A percentile compares a stretch with the other conserved stretches of the same genome.
phyloP scores from a whole-genome alignment of 352 stramenopile genomes.

The Globisporangium canariense region DNA sequence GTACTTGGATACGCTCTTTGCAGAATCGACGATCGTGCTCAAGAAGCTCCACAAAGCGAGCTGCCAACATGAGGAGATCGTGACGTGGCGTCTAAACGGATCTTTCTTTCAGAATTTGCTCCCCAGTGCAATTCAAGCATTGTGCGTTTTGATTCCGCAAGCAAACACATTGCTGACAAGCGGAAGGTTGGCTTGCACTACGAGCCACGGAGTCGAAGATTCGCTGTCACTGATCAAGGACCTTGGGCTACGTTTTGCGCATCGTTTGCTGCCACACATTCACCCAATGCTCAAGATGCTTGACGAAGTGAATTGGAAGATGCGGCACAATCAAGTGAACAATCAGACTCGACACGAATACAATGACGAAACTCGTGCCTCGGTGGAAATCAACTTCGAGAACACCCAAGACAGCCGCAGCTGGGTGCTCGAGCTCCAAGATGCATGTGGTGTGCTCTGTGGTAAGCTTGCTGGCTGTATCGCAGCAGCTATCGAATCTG shows the following conservation, averaged over 20 bases:
- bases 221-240: not conserved
- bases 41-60: constrained; percentile 48
- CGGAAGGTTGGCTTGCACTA: too few species aligned
- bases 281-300: constrained; percentile 52
- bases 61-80: constrained; percentile 54
- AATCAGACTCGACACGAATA: constrained; percentile 32
- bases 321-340: constrained; percentile 16
- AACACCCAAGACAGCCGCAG: constrained; percentile 2
- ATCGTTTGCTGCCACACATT: constrained; percentile 36
- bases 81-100: constrained; percentile 40
- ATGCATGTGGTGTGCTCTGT: constrained; percentile 40
- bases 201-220: not conserved
- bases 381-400: not conserved
- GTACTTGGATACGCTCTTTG: constrained; percentile 40
- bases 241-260: constrained; percentile 24
- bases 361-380: not conserved
- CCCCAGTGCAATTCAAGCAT: constrained; percentile 41
- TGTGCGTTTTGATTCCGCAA: constrained; percentile 27
- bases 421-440: constrained; percentile 52
- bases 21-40: constrained; percentile 31
- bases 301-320: constrained; percentile 64
- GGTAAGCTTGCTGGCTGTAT: constrained; percentile 35
- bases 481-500: not conserved
- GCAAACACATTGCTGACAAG: not conserved
- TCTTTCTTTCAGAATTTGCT: constrained; percentile 50